phyloP scores from a whole-genome alignment of 129 eudicot genomes.

The Kitagawia praeruptora region DNA sequence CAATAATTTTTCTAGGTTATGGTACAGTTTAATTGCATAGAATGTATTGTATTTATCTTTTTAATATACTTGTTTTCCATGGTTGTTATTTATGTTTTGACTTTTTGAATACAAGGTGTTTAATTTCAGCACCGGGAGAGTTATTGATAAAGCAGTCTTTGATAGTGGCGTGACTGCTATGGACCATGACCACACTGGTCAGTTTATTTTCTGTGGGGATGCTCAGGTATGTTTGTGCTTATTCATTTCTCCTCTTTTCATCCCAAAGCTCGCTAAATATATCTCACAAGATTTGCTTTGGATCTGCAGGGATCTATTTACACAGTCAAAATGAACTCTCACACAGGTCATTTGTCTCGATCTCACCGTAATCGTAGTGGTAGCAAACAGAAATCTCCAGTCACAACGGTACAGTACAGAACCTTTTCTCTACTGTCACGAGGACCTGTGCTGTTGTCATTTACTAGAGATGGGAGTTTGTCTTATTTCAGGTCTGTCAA shows the following conservation, averaged over 20 bases:
- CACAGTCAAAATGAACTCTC: conserved; percentile 72
- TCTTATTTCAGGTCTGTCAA: conserved; percentile 68
- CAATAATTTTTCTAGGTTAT: background rate
- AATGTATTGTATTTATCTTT: background rate
- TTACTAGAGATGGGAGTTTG: conserved; percentile 80
- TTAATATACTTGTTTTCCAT: background rate
- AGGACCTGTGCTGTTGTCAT: conserved; percentile 84
- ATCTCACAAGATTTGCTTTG: conserved; percentile 10
- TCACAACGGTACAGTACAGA: conserved; percentile 80
- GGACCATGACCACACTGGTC: conserved; percentile 99
- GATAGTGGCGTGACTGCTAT: conserved; percentile 83
- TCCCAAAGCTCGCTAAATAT: background rate
- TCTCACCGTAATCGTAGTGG: conserved; percentile 57
- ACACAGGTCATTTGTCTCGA: conserved; percentile 61
- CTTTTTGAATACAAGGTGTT: conserved; percentile 57
- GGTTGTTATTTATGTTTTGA: conserved; percentile 8
- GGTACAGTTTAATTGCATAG: background rate
- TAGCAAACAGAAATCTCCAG: conserved; percentile 58
- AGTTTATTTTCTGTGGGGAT: conserved; percentile 89
- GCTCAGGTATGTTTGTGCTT: conserved; percentile 51
- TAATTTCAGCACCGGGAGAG: conserved; percentile 94
- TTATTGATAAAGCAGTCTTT: conserved; percentile 44
- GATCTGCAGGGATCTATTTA: conserved; percentile 81
- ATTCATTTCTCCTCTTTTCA: background rate
- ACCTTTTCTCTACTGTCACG: conserved; percentile 78